These are phyloP conservation scores for Populus deltoides DNA, from an alignment of 345 rosid genomes.

Conservation along the genomic window DNA sequence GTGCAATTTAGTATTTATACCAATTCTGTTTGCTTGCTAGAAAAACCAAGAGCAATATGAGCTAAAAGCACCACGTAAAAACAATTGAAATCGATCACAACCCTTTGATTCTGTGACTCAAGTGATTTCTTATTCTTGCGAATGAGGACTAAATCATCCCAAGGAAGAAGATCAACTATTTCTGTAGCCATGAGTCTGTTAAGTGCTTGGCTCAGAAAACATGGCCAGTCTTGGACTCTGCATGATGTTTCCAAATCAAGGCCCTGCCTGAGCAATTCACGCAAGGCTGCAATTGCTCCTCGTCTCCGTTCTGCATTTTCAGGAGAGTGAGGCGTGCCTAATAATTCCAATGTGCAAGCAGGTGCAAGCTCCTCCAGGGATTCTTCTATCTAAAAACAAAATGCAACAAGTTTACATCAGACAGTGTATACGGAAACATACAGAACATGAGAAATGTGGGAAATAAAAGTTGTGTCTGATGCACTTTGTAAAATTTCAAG, in stretches of 20 bases:
- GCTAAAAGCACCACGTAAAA: slow-evolving; percentile 72
- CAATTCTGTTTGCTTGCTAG: slow-evolving; percentile 69
- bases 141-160: slow-evolving; percentile 67
- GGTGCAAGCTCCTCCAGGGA: slow-evolving; percentile 99
- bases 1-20: slow-evolving; percentile 40
- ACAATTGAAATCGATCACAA: slow-evolving; percentile 70
- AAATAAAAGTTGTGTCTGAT: background rate
- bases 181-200: slow-evolving; percentile 73
- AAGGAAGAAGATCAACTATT: slow-evolving; percentile 85
- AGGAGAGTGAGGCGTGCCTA: slow-evolving; percentile 73
- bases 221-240: slow-evolving; percentile 87
- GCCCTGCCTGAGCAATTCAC: slow-evolving; percentile 86
- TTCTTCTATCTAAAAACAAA: slow-evolving; percentile 72
- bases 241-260: slow-evolving; percentile 81
- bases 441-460: background rate
- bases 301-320: slow-evolving; percentile 80
- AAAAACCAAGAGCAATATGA: slow-evolving; percentile 88
- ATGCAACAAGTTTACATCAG: slow-evolving; percentile 6
- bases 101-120: slow-evolving; percentile 92
- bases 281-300: slow-evolving; percentile 90
- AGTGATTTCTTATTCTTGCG: slow-evolving; percentile 88
- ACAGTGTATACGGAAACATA: background rate
- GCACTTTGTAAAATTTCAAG: background rate
- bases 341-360: slow-evolving; percentile 90
- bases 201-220: slow-evolving; percentile 76